These are phyloP conservation scores for Trichosporon ovoides DNA, from an alignment of 1,284 basidiomycete genomes.

Conservation along the genomic window DNA sequence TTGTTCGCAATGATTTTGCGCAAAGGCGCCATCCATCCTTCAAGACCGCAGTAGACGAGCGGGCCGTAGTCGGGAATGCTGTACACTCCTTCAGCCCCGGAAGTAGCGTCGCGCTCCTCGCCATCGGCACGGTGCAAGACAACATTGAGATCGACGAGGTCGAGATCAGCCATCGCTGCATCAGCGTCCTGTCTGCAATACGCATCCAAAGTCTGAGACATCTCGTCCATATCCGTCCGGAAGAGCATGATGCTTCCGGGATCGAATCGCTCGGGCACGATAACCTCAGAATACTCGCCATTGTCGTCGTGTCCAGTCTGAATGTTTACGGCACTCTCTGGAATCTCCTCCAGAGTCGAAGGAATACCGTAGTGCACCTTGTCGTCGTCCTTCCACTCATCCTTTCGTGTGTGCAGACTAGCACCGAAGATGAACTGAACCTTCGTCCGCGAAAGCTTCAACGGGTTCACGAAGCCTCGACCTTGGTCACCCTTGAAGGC, in stretches of 20 bases:
- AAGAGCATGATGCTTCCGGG: slow-evolving; percentile 89
- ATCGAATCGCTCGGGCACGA: slow-evolving; percentile 78
- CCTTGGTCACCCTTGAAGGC: slow-evolving; percentile 79
- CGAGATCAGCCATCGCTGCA: slow-evolving; percentile 66
- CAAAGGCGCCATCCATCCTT: slow-evolving; percentile 91
- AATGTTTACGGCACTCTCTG: slow-evolving; percentile 52
- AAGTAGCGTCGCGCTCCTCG: slow-evolving; percentile 81
- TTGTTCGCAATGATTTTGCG: slow-evolving; percentile 76
- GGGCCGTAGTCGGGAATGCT: slow-evolving; percentile 66
- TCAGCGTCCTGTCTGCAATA: slow-evolving; percentile 65
- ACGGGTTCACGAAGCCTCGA: slow-evolving; percentile 71
- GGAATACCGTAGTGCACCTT: slow-evolving; percentile 67
- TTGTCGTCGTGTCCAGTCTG: slow-evolving; percentile 56
- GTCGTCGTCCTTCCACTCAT: slow-evolving; percentile 57
- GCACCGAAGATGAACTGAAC: slow-evolving; percentile 76
- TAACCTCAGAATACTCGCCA: slow-evolving; percentile 69
- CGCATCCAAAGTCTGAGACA: slow-evolving; percentile 62
- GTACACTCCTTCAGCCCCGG: slow-evolving; percentile 62
- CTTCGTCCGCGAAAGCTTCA: slow-evolving; percentile 71
- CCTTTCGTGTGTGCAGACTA: slow-evolving; percentile 62
- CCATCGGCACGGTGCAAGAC: slow-evolving; percentile 75
- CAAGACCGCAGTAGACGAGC: slow-evolving; percentile 81
- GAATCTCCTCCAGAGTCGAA: slow-evolving; percentile 62
- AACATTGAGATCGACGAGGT: slow-evolving; percentile 80
- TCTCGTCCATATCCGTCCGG: slow-evolving; percentile 62